Evolutionary conservation across 2,329 filamentous ascomycete species (phyloP), one percentile per base, ranked within the genome.

Genomic region (Ophiostoma montium): DNA sequence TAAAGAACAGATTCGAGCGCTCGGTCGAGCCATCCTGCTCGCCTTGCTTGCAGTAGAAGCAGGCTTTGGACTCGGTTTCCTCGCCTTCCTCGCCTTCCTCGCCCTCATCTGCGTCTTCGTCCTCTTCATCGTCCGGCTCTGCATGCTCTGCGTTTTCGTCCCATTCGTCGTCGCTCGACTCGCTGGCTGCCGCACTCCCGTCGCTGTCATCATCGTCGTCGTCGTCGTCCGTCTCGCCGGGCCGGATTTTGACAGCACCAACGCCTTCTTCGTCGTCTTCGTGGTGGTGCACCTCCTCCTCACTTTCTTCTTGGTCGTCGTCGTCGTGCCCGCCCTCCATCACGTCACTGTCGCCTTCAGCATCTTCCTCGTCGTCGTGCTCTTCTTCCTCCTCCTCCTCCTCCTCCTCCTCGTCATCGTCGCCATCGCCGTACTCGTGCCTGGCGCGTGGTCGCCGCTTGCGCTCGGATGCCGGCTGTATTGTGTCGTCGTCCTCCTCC

Each of bases 1-100:
- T 32, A 3, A 33, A 69, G 62, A 65, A 55, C 3, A 51, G 55
- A 61, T 75, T 82, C 92, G 55, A 89, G 85, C 56, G 86, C 84
- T 55, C 76, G 1, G 86, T 85, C 4, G 21, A 19, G 57, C 90
- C 86, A 54, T 90, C 74, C 49, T 92, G 84, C 65, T 94, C 86
- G 55, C 85, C 81, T 62, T 86, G 75, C 50, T 80, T 80, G 67
- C 89, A 95, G 59, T 90, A 94, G 55, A 87, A 84, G 66, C 64
- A 71, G 48, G 42, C 65, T 23, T 68, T 47, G 62, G 53, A 15
- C 70, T 68, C 39, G 70, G 72, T 2, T 67, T 85, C 81, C 62
- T 87, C 75, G 49, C 80, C 74, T 2, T 67, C 67, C 51, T 71
- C 72, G 30, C 72, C 70, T 62, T 70, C 75, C 35, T 33, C 31